Evolutionary conservation across 129 eudicot species (phyloP).

Genomic region (Cynara cardunculus): DNA sequence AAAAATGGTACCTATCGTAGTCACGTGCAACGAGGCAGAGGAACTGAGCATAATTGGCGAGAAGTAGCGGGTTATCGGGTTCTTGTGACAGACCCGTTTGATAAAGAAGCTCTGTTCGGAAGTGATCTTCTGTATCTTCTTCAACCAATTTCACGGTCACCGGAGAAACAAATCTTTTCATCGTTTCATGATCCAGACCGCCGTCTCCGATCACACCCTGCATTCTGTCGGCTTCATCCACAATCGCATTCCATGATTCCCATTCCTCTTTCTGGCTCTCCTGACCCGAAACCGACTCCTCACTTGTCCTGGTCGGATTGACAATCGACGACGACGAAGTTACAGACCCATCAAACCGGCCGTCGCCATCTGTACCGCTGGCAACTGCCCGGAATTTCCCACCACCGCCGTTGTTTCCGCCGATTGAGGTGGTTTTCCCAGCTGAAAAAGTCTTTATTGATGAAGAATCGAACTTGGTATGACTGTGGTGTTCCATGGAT

Average conservation of each 20-base stretch:
- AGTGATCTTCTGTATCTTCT: conserved; percentile 52
- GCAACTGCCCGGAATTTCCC: conserved; percentile 49
- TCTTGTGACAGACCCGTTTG: conserved; percentile 60
- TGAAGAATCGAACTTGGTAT: conserved; percentile 47
- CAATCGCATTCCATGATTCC: conserved; percentile 50
- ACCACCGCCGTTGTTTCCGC: conserved; percentile 82
- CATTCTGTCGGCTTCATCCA: conserved; percentile 65
- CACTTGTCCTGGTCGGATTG: conserved; percentile 30
- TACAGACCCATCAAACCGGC: conserved; percentile 38
- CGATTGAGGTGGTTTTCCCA: conserved; percentile 41
- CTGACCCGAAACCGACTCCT: conserved; percentile 52
- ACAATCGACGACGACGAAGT: conserved; percentile 24
- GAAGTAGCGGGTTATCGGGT: conserved; percentile 63
- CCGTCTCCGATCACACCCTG: conserved; percentile 44
- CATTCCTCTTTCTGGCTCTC: conserved; percentile 41
- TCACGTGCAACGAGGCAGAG: conserved; percentile 73
- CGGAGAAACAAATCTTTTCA: conserved; percentile 66
- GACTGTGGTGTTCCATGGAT: neutral
- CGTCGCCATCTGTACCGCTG: conserved; percentile 77
- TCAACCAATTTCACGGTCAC: conserved; percentile 54
- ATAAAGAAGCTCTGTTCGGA: conserved; percentile 58
- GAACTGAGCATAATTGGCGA: conserved; percentile 88
- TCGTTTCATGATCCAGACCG: conserved; percentile 50
- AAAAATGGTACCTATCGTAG: conserved; percentile 59
- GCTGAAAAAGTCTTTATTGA: conserved; percentile 28